Conservation (phyloP, 2,329 filamentous ascomycete genomes). For the Ophiostoma perfectum region DNA sequence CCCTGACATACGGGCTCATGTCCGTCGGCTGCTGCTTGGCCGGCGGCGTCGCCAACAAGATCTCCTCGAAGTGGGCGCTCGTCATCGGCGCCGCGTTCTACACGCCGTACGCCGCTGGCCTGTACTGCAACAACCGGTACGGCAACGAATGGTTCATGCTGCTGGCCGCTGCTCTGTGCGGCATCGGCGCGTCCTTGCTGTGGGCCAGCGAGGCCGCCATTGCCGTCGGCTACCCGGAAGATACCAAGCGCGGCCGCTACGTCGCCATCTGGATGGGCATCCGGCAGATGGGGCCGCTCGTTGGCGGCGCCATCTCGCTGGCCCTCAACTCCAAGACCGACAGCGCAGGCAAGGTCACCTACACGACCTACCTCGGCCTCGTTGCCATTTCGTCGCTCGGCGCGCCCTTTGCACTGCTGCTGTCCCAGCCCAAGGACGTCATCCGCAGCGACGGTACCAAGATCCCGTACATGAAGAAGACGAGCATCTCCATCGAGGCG, state of each 20-base stretch:
- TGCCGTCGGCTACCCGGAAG: background rate
- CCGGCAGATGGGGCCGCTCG: background rate
- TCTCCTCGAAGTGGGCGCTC: slow-evolving; percentile 1
- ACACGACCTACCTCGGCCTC: background rate
- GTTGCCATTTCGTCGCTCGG: background rate
- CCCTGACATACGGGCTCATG: background rate
- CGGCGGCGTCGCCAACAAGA: background rate
- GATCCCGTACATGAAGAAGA: background rate
- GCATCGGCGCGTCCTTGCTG: background rate
- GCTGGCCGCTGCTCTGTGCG: background rate
- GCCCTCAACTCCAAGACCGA: slow-evolving; percentile 3
- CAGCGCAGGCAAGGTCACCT: background rate
- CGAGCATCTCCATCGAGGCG: background rate
- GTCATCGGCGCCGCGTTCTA: slow-evolving; percentile 1
- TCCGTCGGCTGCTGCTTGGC: background rate
- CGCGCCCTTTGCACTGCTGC: background rate
- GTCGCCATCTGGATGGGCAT: slow-evolving; percentile 9
- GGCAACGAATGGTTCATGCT: slow-evolving; percentile 4
- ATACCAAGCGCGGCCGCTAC: slow-evolving; percentile 1
- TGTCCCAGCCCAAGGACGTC: background rate
- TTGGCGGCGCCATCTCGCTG: slow-evolving; percentile 2
- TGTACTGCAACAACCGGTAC: slow-evolving; percentile 9
- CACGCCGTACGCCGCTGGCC: slow-evolving; percentile 4
- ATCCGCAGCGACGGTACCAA: slow-evolving; percentile 5
- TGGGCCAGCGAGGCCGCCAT: slow-evolving; percentile 1